Percentiles rank a stretch among this genome's conserved stretches.
Evolutionary conservation across 805 yeast species (phyloP).

Genomic region (Ogataea paraovalis): DNA sequence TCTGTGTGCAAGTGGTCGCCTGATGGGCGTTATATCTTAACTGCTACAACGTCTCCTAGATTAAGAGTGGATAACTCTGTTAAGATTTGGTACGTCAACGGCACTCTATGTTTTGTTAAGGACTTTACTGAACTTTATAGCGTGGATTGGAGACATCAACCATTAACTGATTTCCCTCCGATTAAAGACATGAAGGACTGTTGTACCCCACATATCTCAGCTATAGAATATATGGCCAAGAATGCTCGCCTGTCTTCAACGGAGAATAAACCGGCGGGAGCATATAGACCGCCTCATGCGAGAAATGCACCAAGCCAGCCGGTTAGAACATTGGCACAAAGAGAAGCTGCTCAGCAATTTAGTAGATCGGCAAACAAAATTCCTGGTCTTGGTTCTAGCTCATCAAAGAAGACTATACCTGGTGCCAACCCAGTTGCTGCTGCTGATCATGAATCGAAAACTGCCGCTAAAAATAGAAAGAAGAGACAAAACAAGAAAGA

Average conservation of each 20-base stretch:
- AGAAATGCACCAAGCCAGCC: slow-evolving; percentile 36
- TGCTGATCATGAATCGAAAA: slow-evolving; percentile 47
- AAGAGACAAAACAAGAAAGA: slow-evolving; percentile 62
- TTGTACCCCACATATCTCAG: slow-evolving; percentile 69
- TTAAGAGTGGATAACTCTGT: slow-evolving; percentile 94
- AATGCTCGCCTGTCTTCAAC: slow-evolving; percentile 31
- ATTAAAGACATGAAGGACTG: slow-evolving; percentile 48
- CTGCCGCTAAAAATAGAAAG: slow-evolving; percentile 70
- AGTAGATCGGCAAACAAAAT: slow-evolving; percentile 22
- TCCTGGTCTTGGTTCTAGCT: slow-evolving; percentile 31
- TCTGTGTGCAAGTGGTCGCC: slow-evolving; percentile 99
- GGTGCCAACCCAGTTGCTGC: slow-evolving; percentile 44
- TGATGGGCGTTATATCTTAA: slow-evolving; percentile 86
- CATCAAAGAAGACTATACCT: slow-evolving; percentile 44
- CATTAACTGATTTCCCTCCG: slow-evolving; percentile 50
- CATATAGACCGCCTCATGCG: slow-evolving; percentile 97
- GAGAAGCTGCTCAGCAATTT: slow-evolving; percentile 38
- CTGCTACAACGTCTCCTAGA: slow-evolving; percentile 97
- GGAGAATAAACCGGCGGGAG: slow-evolving; percentile 65
- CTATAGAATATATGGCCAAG: slow-evolving; percentile 50
- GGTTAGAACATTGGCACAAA: slow-evolving; percentile 54
- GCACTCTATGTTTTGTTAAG: slow-evolving; percentile 70
- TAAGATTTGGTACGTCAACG: slow-evolving; percentile 89
- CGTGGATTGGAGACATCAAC: slow-evolving; percentile 81
- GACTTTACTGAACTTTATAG: slow-evolving; percentile 79